Evolutionary conservation across 2,329 filamentous ascomycete genomes (phyloP).

Genomic region (Trichoderma atrobrunneum): DNA sequence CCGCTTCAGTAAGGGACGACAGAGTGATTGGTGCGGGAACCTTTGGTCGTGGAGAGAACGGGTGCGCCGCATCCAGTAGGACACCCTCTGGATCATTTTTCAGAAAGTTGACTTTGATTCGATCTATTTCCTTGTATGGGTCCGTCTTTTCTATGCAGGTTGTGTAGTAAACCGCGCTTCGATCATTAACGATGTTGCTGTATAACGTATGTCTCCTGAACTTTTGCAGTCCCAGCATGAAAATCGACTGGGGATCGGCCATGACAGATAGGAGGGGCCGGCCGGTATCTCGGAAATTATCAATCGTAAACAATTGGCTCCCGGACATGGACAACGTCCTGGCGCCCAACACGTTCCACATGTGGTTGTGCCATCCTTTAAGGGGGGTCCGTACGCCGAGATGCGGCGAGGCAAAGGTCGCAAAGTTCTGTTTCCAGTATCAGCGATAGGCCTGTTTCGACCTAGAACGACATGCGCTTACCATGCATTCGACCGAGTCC

Average conservation of each 20-base stretch:
- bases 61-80: constrained; percentile 66
- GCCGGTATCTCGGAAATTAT: constrained; percentile 80
- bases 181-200: constrained; percentile 83
- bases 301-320: constrained; percentile 81
- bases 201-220: constrained; percentile 80
- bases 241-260: constrained; percentile 80
- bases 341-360: constrained; percentile 83
- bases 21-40: constrained; percentile 28
- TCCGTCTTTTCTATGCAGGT: constrained; percentile 74
- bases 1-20: constrained; percentile 33
- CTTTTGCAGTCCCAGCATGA: constrained; percentile 71
- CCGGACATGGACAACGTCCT: constrained; percentile 80
- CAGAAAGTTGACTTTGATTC: constrained; percentile 69
- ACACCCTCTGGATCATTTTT: constrained; percentile 69
- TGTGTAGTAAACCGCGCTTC: constrained; percentile 79
- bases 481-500: constrained; percentile 74
- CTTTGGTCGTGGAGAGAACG: constrained; percentile 51
- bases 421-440: constrained; percentile 66
- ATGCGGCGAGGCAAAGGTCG: constrained; percentile 84
- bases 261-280: constrained; percentile 76
- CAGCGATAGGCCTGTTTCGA: neutral
- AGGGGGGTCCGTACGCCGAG: constrained; percentile 71
- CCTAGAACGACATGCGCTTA: constrained; percentile 34
- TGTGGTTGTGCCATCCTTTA: constrained; percentile 61
- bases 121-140: constrained; percentile 67